A percentile compares a stretch with the other conserved stretches of the same genome.
These are phyloP conservation scores for Eimeria falciformis DNA, from an alignment of 169 alveolate species.

Conservation along the genomic window DNA sequence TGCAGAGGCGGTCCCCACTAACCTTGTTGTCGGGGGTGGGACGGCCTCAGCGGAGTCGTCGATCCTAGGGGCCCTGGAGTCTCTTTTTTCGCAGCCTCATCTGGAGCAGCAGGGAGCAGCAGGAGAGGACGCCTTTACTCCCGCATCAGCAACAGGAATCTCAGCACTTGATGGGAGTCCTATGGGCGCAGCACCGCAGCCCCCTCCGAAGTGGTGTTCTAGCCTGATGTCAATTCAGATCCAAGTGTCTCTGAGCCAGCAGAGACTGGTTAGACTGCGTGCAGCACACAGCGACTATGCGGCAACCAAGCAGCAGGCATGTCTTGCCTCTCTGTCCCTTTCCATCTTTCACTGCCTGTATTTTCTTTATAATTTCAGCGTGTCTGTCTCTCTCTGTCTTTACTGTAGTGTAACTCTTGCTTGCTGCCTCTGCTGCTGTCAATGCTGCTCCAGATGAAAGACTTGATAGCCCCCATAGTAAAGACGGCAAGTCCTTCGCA, in stretches of 20 bases:
- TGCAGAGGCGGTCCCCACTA: not conserved
- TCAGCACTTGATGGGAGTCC: not conserved
- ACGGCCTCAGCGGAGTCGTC: slow-evolving; percentile 8
- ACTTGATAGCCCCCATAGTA: slow-evolving; percentile 22
- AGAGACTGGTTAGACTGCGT: not conserved
- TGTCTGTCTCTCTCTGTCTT: not conserved
- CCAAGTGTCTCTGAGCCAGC: slow-evolving; percentile 4
- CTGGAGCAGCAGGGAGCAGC: slow-evolving; percentile 5
- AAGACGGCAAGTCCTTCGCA: slow-evolving; percentile 31
- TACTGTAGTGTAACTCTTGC: not conserved
- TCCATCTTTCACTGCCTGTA: not conserved
- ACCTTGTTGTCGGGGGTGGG: not conserved
- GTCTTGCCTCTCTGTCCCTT: not conserved
- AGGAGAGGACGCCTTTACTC: not conserved
- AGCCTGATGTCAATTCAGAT: not conserved
- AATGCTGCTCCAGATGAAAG: slow-evolving; percentile 5
- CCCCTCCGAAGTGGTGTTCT: slow-evolving; percentile 21
- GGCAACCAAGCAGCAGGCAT: slow-evolving; percentile 42
- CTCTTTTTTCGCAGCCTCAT: slow-evolving; percentile 3
- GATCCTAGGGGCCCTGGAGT: slow-evolving; percentile 2
- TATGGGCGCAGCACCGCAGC: not conserved
- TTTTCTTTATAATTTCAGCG: not conserved
- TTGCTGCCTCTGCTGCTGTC: not conserved
- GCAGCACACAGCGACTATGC: slow-evolving; percentile 20
- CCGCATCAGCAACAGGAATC: not conserved